Base-by-base conservation (phyloP, 352 stramenopile species). In the Phytophthora idaei region DNA sequence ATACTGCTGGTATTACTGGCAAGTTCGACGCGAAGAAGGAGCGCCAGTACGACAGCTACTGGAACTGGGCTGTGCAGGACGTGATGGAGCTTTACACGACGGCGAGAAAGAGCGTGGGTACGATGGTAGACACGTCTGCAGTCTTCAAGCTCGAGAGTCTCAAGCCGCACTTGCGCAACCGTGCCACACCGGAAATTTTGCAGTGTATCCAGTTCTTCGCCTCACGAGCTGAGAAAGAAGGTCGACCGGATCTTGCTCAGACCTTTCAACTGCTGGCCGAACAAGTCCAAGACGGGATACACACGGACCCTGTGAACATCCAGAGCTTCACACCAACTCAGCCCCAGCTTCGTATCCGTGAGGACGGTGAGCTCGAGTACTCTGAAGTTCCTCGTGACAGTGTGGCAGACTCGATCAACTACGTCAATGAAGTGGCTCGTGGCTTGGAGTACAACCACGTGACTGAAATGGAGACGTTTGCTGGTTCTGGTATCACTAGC, bases 41-140 rank as follows among this genome's bases (percentile, higher is more conserved):
- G 47, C 80, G 84, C 25, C 71, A 80, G 55, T 94, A 92, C 64
- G 82, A 92, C 66, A 92, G 82, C 58, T 91, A 83, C 68, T 94
- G 86, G 84, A 93, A 93, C 77, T 94, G 84, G 86, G 83, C 77
- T 21, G 60, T 90, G 17, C 84, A 92, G 65, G 84, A 92, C 58
- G 69, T 73, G 25, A 69, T 91, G 50, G 82, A 91, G 64, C 53
- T 90, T 36, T 89, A 88, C 67, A n/a, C 12, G 36, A 80, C 78
- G 8, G 66, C 80, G 4, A 85, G 81, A 63, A 78, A 79, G 42
- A 63, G 69, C 15, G 63, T 76, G 15, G 76, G 83, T 39, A 80
- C 65, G n/a, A 65, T 80, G 37, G 70, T 59, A 32, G 67, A 76
- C 10, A 61, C 73, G 15, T 74, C 56, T 1, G 66, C 69, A 3